Evolutionary conservation across 345 rosid genomes (phyloP).

Genomic region (Acer campestre): DNA sequence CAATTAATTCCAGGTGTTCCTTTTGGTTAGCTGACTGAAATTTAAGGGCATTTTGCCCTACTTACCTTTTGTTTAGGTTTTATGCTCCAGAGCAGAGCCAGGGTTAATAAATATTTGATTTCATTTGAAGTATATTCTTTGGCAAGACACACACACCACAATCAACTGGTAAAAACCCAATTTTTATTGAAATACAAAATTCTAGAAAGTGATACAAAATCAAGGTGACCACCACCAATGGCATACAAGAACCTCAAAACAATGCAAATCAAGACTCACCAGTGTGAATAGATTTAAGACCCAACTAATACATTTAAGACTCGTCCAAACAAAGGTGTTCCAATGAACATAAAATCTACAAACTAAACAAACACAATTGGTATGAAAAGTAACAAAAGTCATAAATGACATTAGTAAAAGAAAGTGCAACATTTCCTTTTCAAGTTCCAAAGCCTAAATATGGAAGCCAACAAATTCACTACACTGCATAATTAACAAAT

Average conservation of each 20-base stretch:
- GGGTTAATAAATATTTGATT: neutral
- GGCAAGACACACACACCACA: neutral
- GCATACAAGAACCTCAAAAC: neutral
- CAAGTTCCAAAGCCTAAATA: constrained; percentile 12
- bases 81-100: neutral
- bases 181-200: neutral
- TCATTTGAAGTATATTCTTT: neutral
- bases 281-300: too few species aligned
- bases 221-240: neutral
- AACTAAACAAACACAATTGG: constrained; percentile 5
- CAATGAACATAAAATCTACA: neutral
- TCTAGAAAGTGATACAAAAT: neutral
- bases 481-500: constrained; percentile 28
- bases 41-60: neutral
- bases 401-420: neutral
- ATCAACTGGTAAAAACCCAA: neutral
- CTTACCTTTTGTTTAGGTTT: neutral
- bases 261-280: neutral
- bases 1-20: neutral
- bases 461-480: constrained; percentile 20
- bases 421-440: constrained; percentile 1
- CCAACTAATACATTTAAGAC: constrained; percentile 15
- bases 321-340: neutral
- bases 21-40: neutral
- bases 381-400: neutral